Base-by-base conservation (phyloP, 2,329 filamentous ascomycete genomes). In the Xylariaceae sp. region DNA sequence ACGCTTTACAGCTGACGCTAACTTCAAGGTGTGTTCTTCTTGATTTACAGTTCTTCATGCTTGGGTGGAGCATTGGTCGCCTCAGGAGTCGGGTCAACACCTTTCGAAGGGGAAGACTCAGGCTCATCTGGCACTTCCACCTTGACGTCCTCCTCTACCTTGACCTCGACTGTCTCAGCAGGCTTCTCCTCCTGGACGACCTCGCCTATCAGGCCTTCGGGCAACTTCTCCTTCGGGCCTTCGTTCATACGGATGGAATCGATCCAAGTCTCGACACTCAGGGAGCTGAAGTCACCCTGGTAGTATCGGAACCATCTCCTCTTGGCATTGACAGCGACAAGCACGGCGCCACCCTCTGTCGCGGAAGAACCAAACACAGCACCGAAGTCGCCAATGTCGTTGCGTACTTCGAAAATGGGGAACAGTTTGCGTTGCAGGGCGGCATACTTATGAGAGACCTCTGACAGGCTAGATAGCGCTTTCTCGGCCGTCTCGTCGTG, bases 191-290 rank as follows among this genome's bases (percentile, higher is more conserved):
- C 54, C n/a, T 59, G 59, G 37, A 64, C 60, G 12, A 67, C 65
- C 36, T 65, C 63, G 13, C 58, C 57, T 21, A 83, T 57, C 30
- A 86, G 54, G 2, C 71, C 74, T 42, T 76, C 73, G 0, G 85
- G 85, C 29, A 92, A 61, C 66, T 81, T 85, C 54, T 80, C 73
- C 71, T 90, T 96, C 43, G 74, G 67, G 2, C 87, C 85, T 58
- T 97, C 90, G 36, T 89, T 87, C 71, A 98, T 74, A 26, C 88
- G 81, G 46, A 97, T 88, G n/a, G 78, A 74, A 56, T 98, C 92
- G 43, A 98, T 78, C 88, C 90, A 98, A 46, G 69, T 68, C 66
- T 95, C 87, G 19, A 98, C 68, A 17, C 73, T 75, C 38, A 74
- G 69, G 16, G 71, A 57, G 38, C 74, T 76, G 31, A 79, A 80